Evolutionary conservation across 2,329 filamentous ascomycete genomes (phyloP).

Genomic region (Colletotrichum acutatum): DNA sequence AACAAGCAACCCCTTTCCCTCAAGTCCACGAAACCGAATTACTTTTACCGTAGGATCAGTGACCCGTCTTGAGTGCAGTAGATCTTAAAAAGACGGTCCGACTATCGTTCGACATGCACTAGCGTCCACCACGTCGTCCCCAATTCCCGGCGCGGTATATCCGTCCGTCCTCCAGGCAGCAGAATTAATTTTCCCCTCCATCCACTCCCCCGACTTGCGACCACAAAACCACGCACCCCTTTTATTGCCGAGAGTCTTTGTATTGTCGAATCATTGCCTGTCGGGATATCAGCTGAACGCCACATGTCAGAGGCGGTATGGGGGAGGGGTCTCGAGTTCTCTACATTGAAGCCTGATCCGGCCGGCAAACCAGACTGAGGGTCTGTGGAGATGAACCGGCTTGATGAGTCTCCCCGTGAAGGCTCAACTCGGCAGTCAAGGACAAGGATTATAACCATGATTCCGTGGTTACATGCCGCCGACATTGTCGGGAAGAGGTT

Average conservation of each 20-base stretch:
- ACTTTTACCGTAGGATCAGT: not conserved
- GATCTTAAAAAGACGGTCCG: not conserved
- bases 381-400: not conserved
- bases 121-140: not conserved
- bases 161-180: conserved; percentile 16
- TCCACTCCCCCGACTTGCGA: too few relatives aligned
- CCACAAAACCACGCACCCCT: not conserved
- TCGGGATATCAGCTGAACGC: too few relatives aligned
- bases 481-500: not conserved
- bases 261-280: not conserved
- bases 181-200: conserved; percentile 13
- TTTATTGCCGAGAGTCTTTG: not conserved
- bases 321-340: not conserved
- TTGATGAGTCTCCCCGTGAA: not conserved
- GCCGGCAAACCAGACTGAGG: not conserved
- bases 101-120: not conserved
- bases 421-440: not conserved
- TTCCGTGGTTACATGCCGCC: not conserved
- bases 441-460: not conserved
- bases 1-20: not conserved
- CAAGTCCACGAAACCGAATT: not conserved
- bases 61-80: not conserved
- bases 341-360: not conserved
- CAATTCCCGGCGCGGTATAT: not conserved
- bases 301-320: not conserved